These are phyloP conservation scores for Paramecium caudatum DNA, from an alignment of 73 alveolate species.

Conservation along the genomic window DNA sequence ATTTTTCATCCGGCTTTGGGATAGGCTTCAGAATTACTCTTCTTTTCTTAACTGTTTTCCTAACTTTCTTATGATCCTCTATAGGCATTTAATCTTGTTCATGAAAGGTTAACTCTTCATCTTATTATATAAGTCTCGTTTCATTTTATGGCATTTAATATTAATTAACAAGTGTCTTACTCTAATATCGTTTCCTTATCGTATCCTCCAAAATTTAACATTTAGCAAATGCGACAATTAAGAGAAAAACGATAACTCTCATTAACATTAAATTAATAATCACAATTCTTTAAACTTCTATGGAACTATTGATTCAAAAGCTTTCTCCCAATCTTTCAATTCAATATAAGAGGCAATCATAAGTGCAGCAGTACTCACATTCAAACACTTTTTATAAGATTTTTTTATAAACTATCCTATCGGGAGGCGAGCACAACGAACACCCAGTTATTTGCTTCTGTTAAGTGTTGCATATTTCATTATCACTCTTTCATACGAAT, in stretches of 20 bases:
- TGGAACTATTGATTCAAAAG: constrained; percentile 58
- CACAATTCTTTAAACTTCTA: constrained; percentile 39
- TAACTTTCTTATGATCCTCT: neutral
- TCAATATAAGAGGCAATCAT: constrained; percentile 35
- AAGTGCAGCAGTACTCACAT: constrained; percentile 67
- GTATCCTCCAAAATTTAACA: neutral
- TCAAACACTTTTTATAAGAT: constrained; percentile 52
- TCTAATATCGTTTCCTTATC: neutral
- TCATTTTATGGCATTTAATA: neutral
- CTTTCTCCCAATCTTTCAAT: constrained; percentile 33
- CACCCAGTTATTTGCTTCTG: neutral
- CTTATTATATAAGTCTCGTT: constrained; percentile 19
- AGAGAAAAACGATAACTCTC: constrained; percentile 28
- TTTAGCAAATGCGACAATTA: neutral
- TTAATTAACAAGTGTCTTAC: neutral
- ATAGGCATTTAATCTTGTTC: neutral
- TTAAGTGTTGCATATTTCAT: constrained; percentile 53
- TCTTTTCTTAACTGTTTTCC: constrained; percentile 1
- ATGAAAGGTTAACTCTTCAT: neutral
- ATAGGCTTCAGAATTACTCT: neutral
- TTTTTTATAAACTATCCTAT: constrained; percentile 30
- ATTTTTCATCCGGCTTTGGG: neutral
- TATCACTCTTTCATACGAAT: neutral
- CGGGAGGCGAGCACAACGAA: constrained; percentile 43
- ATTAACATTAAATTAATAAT: constrained; percentile 27